phyloP scores from a whole-genome alignment of 139 green algal genomes.

The Yamagishiella unicocca region DNA sequence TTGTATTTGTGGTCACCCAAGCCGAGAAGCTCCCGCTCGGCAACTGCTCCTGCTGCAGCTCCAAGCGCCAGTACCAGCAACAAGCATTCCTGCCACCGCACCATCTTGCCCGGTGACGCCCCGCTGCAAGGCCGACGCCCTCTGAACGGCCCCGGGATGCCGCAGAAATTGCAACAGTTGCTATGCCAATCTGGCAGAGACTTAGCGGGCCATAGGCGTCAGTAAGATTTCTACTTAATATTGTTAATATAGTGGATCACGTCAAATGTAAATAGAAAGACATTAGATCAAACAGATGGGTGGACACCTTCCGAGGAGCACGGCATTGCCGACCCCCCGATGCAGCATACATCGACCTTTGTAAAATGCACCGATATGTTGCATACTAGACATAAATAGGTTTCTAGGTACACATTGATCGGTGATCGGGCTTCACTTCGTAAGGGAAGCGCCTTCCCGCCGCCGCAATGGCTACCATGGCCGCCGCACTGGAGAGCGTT shows the following conservation, averaged over 20 bases:
- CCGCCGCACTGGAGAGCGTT: background rate
- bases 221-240: background rate
- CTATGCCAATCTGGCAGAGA: background rate
- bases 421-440: background rate
- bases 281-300: too few species aligned
- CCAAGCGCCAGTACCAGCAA: constrained; percentile 1
- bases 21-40: constrained; percentile 28
- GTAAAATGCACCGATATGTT: background rate
- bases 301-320: background rate
- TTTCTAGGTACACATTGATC: background rate
- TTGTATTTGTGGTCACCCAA: constrained; percentile 74
- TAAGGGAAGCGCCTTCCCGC: background rate
- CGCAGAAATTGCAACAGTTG: constrained; percentile 19
- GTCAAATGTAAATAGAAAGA: too few species aligned
- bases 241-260: background rate
- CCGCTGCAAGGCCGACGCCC: background rate
- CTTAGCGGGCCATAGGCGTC: background rate
- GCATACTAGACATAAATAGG: background rate
- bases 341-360: background rate
- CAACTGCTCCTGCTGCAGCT: background rate
- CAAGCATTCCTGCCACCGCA: background rate
- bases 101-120: background rate
- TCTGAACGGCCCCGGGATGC: background rate
- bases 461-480: background rate
- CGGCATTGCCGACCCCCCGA: background rate